phyloP scores from a whole-genome alignment of 2,329 filamentous ascomycete species.

The Thielaviopsis cerberus region DNA sequence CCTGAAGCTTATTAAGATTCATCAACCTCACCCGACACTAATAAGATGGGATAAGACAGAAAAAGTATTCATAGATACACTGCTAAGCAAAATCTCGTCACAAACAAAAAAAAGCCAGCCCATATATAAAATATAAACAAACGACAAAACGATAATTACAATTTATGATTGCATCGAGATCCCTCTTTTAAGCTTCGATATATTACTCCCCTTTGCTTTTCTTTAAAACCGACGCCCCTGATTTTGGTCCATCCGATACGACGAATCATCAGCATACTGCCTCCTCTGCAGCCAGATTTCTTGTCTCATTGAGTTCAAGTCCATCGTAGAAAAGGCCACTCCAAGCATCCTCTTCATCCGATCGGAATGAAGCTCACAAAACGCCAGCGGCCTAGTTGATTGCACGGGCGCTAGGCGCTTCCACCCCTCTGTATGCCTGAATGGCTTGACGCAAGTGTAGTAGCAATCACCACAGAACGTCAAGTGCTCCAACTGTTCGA shows the following conservation, averaged over 20 bases:
- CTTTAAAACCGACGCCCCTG: conserved; percentile 5
- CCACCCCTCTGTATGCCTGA: conserved; percentile 42
- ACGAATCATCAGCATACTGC: background rate
- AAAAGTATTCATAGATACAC: background rate
- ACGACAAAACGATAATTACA: background rate
- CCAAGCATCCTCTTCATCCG: conserved; percentile 61
- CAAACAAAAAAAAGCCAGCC: background rate
- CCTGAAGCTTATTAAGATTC: too few species aligned
- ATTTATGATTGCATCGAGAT: background rate
- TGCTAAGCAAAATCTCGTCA: background rate
- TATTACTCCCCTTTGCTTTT: background rate
- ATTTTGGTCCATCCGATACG: conserved; percentile 4
- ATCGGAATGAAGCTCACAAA: conserved; percentile 60
- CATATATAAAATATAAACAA: background rate
- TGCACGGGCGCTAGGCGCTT: conserved; percentile 38
- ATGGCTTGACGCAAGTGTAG: conserved; percentile 42
- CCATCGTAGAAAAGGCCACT: conserved; percentile 24
- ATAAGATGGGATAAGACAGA: background rate
- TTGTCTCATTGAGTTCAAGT: conserved; percentile 2
- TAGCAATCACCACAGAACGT: conserved; percentile 81
- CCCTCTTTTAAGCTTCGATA: too few species aligned
- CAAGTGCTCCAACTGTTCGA: conserved; percentile 56
- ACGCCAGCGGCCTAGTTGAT: conserved; percentile 40
- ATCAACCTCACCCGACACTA: background rate
- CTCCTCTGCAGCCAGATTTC: conserved; percentile 9